Conservation (phyloP, 176 grass and related monocot genomes). For the Oryza glumipatula region DNA sequence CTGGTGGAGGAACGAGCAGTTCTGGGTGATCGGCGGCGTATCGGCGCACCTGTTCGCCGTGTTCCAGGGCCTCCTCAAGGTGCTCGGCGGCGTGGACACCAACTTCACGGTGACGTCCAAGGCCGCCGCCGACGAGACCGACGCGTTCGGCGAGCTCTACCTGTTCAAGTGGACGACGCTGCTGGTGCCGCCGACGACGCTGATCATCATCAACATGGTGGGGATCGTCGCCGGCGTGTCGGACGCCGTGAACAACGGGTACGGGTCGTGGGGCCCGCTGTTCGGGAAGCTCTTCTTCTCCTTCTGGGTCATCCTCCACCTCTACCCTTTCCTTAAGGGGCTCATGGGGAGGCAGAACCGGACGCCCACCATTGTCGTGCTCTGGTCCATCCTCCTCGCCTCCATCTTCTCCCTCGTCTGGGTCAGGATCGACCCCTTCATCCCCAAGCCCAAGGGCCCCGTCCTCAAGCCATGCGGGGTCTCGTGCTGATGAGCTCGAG, state of each 20-base stretch:
- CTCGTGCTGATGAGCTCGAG: no score
- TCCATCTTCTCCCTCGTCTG: conserved; percentile 97
- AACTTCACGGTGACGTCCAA: conserved; percentile 99
- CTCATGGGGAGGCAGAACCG: conserved; percentile 91
- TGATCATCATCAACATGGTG: conserved; percentile 99
- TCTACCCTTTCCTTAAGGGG: conserved; percentile 95
- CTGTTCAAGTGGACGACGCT: conserved; percentile 98
- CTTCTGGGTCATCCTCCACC: conserved; percentile 95
- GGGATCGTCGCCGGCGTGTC: conserved; percentile 91
- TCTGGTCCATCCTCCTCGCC: conserved; percentile 89
- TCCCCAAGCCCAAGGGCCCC: conserved; percentile 78
- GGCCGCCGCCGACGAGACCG: conserved; percentile 64
- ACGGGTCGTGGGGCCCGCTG: conserved; percentile 88
- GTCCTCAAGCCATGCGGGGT: conserved; percentile 91
- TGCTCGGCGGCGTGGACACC: conserved; percentile 80
- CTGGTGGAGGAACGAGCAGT: conserved; percentile 95
- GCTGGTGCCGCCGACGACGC: conserved; percentile 76
- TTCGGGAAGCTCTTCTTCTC: conserved; percentile 99
- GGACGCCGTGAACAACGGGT: conserved; percentile 91
- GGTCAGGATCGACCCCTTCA: conserved; percentile 96
- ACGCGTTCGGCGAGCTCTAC: conserved; percentile 82
- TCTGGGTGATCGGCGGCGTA: conserved; percentile 92
- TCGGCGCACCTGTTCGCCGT: conserved; percentile 88
- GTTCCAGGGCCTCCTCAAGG: conserved; percentile 96
- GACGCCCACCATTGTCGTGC: conserved; percentile 92